Base-by-base conservation (phyloP, 2,329 filamentous ascomycete genomes). In the Emericellopsis cladophorae region DNA sequence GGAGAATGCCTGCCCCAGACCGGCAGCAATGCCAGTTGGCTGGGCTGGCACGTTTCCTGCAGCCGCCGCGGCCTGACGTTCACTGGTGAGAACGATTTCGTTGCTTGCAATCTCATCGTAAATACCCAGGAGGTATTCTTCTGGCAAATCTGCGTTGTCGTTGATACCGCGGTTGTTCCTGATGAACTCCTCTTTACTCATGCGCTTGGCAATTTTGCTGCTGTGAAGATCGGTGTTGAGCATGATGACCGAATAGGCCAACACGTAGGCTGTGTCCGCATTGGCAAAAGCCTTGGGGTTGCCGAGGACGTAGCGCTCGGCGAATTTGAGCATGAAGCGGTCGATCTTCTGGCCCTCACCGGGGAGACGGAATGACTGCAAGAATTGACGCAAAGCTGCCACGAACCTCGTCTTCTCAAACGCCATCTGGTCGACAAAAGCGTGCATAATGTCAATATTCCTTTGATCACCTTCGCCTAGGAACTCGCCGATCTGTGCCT, bases 151-250 rank as follows among this genome's bases (percentile, higher is more conserved):
- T 24, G 87, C 84, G 49, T 85, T 90, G 62, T 98, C 92, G 61
- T 98, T 96, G 67, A 98, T 98, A 43, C 92, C 92, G 23, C 92
- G 73, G 60, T 98, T 98, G 64, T 98, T 98, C 68, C 94, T 95
- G 67, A 98, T 95, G 56, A 98, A 98, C 50, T 98, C 93, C 46
- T 95, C 84, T 48, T 88, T 88, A 22, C 82, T 93, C 92, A 98
- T 98, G 40, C 88, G 80, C 49, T 76, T 78, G 2, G 68, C 71
- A 51, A 98, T 75, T 58, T 95, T 95, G 48, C 68, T 72, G 59
- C 90, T 96, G 64, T 98, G 92, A 50, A 90, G 76, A 66, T 98
- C 92, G 1, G 89, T 95, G 59, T 98, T 98, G 40, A 98, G 67
- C 75, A 98, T 70, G 51, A 98, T 95, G 42, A 96, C 92, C 0